Base-by-base conservation (phyloP, 1,284 basidiomycete genomes). In the Ustilago nuda region DNA sequence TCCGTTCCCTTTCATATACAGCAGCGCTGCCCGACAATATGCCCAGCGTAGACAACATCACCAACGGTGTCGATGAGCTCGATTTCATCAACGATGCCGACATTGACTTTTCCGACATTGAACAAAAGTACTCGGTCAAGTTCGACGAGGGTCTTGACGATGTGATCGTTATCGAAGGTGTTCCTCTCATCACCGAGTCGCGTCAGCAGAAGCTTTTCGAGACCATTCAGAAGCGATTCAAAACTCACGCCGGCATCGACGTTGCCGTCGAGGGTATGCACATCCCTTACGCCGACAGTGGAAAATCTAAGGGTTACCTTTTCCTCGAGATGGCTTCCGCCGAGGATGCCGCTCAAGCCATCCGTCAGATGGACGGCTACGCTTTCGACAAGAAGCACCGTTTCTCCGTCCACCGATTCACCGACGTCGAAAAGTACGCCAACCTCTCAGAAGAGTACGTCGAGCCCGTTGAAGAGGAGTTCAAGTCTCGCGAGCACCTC, bases 41-140 rank as follows among this genome's bases (percentile, higher is more conserved):
- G 78, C 56, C 78, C 12, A 61, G 67, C 71, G 65, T 69, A 50
- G 59, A 76, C 46, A 66, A 69, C 56, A 76, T 81, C 71, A 75
- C 77, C 56, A 81, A 81, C 63, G 77, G 79, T 55, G 72, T 72
- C 66, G 58, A 79, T 55, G 61, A 75, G n/a, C 61, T 76, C 60
- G 61, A 68, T 50, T 63, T 80, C 35, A 58, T 72, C 58, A 69
- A 79, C 59, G 78, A 81, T 65, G 91, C 93, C 64, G 92, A 91
- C 66, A 93, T 97, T 79, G 93, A 98, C 86, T 98, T 92, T 86
- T 91, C 92, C 62, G 95, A 98, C 86, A 97, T 99, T 80, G 95
- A 98, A 86, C 90, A 90, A 87, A 93, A 94, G 94, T 96, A 83
- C 66, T 77, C 82, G 35, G 78, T 85, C 72, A 77, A 84, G 56